Evolutionary conservation across 129 eudicot genomes (phyloP), one percentile per base, ranked within the genome.

Genomic region (Chrysanthemum makinoi): DNA sequence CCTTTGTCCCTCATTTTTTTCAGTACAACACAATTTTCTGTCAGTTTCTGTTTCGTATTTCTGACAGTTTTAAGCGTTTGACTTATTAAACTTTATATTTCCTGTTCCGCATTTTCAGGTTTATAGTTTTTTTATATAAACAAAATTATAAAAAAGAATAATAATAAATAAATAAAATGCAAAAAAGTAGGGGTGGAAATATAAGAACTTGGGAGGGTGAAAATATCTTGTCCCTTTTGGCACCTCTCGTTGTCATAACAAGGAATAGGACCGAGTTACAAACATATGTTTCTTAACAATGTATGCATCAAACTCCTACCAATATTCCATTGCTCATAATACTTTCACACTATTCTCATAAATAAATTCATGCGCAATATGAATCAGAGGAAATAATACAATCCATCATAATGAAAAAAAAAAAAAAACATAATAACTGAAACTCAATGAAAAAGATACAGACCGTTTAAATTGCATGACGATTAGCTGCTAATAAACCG

Each of bases 311-410:
- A 68, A 68, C 43, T 56, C 55, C 44, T 61, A 44, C 60, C 20
- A 3, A 24, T 57, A 11, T 28, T 49, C 43, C 33, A 55, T 55
- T 65, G 55, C 47, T 16, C 28, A 2, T 33, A 47, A 17, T 4
- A 1, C 26, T 49, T 13, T 66, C 50, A 67, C 30, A 72, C 68
- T 26, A 55, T 15, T 1, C 53, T 72, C 16, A 61, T 43, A 20
- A 66, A 43, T 15, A 3, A 68, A 46, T 28, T 53, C 48, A 0
- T 58, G 65, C 26, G 7, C 46, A 39, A 39, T 7, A 39, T 39
- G 46, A 39, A 39, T 19, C 69, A 62, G 62, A 56, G 50, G 44
- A 8, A 72, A 77, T 9, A 26, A 64, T 62, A 73, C 77, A 74
- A 44, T 65, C 54, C 12, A 64, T 68, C 22, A 50, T 46, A 65